A percentile compares a stretch with the other conserved stretches of the same genome.
Evolutionary conservation across 2,329 filamentous ascomycete genomes (phyloP).

Genomic region (Alternaria brassicicola): DNA sequence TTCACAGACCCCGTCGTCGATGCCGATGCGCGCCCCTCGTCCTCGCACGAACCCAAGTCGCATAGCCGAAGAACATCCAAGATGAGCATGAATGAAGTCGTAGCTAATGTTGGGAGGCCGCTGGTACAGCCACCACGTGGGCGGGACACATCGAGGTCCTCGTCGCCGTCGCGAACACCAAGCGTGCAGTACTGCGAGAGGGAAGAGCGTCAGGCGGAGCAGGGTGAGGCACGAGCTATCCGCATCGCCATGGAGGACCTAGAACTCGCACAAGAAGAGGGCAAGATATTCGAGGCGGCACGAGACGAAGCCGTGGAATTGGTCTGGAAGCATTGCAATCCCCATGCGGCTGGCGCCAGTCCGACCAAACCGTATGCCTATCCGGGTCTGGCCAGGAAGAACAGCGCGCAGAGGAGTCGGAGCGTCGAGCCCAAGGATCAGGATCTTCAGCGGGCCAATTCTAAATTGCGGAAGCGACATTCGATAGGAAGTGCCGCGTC

Average conservation of each 20-base stretch:
- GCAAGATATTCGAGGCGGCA: constrained; percentile 69
- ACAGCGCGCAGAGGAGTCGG: constrained; percentile 68
- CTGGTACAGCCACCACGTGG: constrained; percentile 43
- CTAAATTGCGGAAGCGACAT: constrained; percentile 44
- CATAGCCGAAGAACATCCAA: constrained; percentile 41
- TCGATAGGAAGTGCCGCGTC: constrained; percentile 44
- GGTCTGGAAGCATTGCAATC: constrained; percentile 77
- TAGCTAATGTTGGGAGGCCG: constrained; percentile 36
- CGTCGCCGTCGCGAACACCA: constrained; percentile 58
- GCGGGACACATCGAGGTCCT: constrained; percentile 53
- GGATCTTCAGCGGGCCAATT: constrained; percentile 42
- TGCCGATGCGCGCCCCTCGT: constrained; percentile 26
- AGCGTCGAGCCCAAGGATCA: constrained; percentile 44
- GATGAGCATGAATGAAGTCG: constrained; percentile 39
- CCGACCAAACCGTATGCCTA: constrained; percentile 60
- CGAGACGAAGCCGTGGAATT: constrained; percentile 79
- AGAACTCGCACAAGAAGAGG: constrained; percentile 66
- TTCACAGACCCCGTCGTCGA: constrained; percentile 33
- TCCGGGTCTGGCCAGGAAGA: constrained; percentile 65
- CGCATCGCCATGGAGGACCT: constrained; percentile 76
- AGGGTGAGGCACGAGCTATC: constrained; percentile 74
- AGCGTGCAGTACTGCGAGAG: constrained; percentile 72
- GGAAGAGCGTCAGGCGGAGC: constrained; percentile 79
- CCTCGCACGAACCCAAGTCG: constrained; percentile 29
- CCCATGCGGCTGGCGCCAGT: constrained; percentile 67